Conservation (phyloP, 1,284 basidiomycete species). For the Thelephora terrestris region DNA sequence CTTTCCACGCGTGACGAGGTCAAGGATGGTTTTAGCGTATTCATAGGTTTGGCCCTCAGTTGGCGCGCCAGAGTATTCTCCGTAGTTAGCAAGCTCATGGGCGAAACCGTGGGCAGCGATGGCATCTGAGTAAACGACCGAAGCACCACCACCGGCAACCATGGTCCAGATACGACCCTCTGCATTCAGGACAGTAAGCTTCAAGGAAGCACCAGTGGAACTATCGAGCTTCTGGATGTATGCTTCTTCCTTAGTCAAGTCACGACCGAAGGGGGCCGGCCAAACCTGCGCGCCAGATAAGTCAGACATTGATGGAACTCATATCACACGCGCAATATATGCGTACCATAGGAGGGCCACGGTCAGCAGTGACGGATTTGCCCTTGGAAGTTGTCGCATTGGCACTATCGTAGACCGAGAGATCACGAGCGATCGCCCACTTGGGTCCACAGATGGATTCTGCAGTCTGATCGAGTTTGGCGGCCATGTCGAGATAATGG, state of each 20-base stretch:
- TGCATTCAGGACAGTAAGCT: slow-evolving; percentile 93
- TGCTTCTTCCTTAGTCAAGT: slow-evolving; percentile 97
- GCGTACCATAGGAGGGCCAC: slow-evolving; percentile 89
- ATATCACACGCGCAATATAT: slow-evolving; percentile 5
- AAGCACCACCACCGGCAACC: slow-evolving; percentile 87
- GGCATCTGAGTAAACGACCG: slow-evolving; percentile 87
- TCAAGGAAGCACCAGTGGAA: slow-evolving; percentile 96
- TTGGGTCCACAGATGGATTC: slow-evolving; percentile 98
- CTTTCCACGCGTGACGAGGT: slow-evolving; percentile 88
- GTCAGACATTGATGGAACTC: slow-evolving; percentile 8
- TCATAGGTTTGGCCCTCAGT: slow-evolving; percentile 98
- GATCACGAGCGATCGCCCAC: slow-evolving; percentile 96
- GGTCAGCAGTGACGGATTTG: slow-evolving; percentile 67
- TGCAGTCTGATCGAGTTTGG: slow-evolving; percentile 98
- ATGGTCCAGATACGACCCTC: slow-evolving; percentile 98
- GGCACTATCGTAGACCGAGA: slow-evolving; percentile 57
- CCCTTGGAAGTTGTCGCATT: slow-evolving; percentile 33
- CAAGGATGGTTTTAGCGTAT: slow-evolving; percentile 98
- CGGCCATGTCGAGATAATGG: slow-evolving; percentile 98
- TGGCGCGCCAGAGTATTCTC: slow-evolving; percentile 98
- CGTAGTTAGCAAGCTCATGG: slow-evolving; percentile 98
- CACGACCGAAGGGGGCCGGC: slow-evolving; percentile 97
- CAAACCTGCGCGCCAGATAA: slow-evolving; percentile 42
- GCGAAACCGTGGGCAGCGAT: slow-evolving; percentile 97
- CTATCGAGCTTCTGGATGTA: slow-evolving; percentile 98